A percentile compares a stretch with the other conserved stretches of the same genome.
Conservation (phyloP, 345 rosid species). For the Populus pruinosa region DNA sequence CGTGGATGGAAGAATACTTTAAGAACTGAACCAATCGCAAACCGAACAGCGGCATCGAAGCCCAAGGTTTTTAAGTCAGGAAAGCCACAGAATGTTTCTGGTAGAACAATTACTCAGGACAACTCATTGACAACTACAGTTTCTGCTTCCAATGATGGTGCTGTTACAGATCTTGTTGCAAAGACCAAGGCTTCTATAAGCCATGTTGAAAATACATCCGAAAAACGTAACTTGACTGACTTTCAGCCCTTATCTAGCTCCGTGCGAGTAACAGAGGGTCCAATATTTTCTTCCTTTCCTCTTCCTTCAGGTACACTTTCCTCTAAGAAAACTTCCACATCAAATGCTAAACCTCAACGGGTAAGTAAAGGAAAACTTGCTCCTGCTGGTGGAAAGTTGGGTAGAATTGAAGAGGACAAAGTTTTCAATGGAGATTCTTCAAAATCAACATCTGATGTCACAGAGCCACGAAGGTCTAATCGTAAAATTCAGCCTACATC, state of each 20-base stretch:
- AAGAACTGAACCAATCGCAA: slow-evolving; percentile 54
- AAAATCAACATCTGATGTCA: slow-evolving; percentile 37
- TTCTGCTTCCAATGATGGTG: slow-evolving; percentile 37
- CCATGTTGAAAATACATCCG: slow-evolving; percentile 39
- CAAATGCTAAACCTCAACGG: slow-evolving; percentile 14
- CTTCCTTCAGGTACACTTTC: slow-evolving; percentile 30
- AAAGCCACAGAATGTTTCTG: slow-evolving; percentile 43
- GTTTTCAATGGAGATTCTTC: slow-evolving; percentile 33
- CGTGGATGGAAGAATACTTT: slow-evolving; percentile 58
- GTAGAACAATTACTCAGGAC: slow-evolving; percentile 46
- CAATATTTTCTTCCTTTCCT: slow-evolving; percentile 50
- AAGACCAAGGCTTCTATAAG: slow-evolving; percentile 42
- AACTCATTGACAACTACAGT: slow-evolving; percentile 26
- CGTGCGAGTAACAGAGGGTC: slow-evolving; percentile 43
- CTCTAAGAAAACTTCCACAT: slow-evolving; percentile 32
- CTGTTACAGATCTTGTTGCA: slow-evolving; percentile 30
- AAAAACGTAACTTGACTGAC: slow-evolving; percentile 32
- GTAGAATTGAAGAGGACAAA: slow-evolving; percentile 38
- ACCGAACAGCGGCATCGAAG: slow-evolving; percentile 46
- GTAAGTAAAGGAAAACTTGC: slow-evolving; percentile 26
- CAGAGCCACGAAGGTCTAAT: slow-evolving; percentile 87
- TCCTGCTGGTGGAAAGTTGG: slow-evolving; percentile 19
- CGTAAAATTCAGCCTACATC: slow-evolving; percentile 98
- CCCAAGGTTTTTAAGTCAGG: slow-evolving; percentile 55
- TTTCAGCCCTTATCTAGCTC: slow-evolving; percentile 40